Evolutionary conservation across 208 protist species (phyloP).

Genomic region (Crithidia sp.): DNA sequence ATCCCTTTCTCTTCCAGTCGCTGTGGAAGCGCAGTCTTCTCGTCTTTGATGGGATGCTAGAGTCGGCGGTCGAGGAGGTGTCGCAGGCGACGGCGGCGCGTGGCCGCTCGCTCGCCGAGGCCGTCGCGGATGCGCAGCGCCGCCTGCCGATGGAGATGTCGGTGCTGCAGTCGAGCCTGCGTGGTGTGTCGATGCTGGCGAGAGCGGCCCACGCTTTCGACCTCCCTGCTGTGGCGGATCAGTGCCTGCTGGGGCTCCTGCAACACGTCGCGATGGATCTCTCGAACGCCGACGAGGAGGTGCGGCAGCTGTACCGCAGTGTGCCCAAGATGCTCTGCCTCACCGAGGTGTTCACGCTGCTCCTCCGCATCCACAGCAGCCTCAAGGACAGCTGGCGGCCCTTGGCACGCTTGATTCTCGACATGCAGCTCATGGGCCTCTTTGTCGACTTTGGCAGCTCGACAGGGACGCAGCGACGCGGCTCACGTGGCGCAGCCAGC

Average conservation of each 20-base stretch:
- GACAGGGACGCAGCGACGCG: background rate
- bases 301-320: conserved; percentile 41
- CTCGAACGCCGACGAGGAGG: conserved; percentile 34
- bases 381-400: conserved; percentile 45
- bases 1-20: conserved; percentile 55
- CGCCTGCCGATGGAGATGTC: conserved; percentile 31
- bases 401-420: conserved; percentile 36
- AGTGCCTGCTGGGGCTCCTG: conserved; percentile 43
- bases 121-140: conserved; percentile 30
- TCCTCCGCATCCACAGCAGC: conserved; percentile 34
- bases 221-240: conserved; percentile 35
- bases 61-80: conserved; percentile 37
- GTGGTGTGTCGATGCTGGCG: conserved; percentile 37
- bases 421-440: conserved; percentile 52
- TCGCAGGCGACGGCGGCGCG: conserved; percentile 19
- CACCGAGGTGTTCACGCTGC: conserved; percentile 45
- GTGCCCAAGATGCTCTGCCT: conserved; percentile 47
- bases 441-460: conserved; percentile 17
- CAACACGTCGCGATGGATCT: conserved; percentile 37
- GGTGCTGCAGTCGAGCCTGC: conserved; percentile 36
- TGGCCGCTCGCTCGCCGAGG: conserved; percentile 22
- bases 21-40: conserved; percentile 63
- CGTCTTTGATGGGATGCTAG: conserved; percentile 59
- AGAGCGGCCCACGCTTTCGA: conserved; percentile 27
- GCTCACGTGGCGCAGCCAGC: background rate